phyloP scores from a whole-genome alignment of 73 alveolate genomes.

The Symbiodinium pilosum region DNA sequence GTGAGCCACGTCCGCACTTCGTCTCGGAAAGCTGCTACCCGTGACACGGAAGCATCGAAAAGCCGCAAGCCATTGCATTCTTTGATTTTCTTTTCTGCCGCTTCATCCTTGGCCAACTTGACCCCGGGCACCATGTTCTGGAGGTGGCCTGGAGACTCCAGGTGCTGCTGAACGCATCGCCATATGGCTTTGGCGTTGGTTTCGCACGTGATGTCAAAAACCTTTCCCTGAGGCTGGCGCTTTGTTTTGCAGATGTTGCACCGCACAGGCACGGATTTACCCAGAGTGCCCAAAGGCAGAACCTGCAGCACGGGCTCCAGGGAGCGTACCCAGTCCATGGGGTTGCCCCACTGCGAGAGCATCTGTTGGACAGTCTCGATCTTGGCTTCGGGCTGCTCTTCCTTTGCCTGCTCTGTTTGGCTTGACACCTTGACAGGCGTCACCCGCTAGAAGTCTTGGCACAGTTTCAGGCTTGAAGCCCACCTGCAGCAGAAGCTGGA shows the following conservation, averaged over 20 bases:
- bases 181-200: neutral
- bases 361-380: no score
- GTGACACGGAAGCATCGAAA: neutral
- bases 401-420: no score
- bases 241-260: neutral
- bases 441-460: no score
- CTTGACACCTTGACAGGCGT: no score
- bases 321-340: neutral
- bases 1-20: no score
- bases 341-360: neutral
- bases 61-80: neutral
- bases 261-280: neutral
- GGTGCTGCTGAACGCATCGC: neutral
- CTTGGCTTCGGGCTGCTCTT: no score
- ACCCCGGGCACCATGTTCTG: no score
- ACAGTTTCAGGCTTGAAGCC: no score
- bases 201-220: neutral
- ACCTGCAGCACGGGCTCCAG: neutral
- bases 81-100: neutral
- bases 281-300: neutral
- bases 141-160: neutral
- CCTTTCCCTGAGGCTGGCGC: neutral
- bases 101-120: neutral
- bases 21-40: neutral
- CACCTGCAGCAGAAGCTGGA: no score